Base-by-base conservation (phyloP, 371 early-diverging fungal species). In the Mucor circinelloides region DNA sequence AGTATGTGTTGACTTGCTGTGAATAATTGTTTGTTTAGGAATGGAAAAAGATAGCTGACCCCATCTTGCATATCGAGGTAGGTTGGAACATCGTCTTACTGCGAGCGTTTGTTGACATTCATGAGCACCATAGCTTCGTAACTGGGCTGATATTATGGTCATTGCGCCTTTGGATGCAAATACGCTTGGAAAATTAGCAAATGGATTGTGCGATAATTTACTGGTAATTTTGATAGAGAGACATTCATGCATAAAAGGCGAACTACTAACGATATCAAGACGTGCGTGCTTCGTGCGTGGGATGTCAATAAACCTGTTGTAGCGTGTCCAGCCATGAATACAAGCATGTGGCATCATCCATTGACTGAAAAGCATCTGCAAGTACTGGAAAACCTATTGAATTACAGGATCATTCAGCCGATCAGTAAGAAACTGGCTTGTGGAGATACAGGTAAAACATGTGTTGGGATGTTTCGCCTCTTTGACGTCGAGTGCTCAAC, bases 291-390 rank as follows among this genome's bases (percentile, higher is more conserved):
- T 46, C 77, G 99, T 4, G 99, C 99, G 1, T 97, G 98, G 97
- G 93, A 96, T 69, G 75, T 80, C 36, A 63, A 40, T 0, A 86
- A 87, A 87, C 93, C 50, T 62, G 94, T 75, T 12, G 58, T 96
- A 19, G 87, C 92, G 6, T 93, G 93, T 62, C 99, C 99, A 6
- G 98, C 98, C 6, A 99, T 98, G 98, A 99, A 99, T 71, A 97
- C 97, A 10, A 85, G 89, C 78, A 98, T 99, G 98, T 99, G 95
- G 94, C 81, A 89, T 30, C 96, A 99, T 78, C 97, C 95, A 19
- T 86, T 95, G 25, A 99, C 99, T 0, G 71, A 71, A 7, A 77
- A 71, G 32, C 97, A 97, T 73, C 70, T 97, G 30, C 65, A 70
- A 0, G 68, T 82, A 2, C 67, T 95, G 21, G 70, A 69, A 40